Evolutionary conservation across 1,284 basidiomycete species (phyloP).

Genomic region (Pyrrhoderma lamaoense): DNA sequence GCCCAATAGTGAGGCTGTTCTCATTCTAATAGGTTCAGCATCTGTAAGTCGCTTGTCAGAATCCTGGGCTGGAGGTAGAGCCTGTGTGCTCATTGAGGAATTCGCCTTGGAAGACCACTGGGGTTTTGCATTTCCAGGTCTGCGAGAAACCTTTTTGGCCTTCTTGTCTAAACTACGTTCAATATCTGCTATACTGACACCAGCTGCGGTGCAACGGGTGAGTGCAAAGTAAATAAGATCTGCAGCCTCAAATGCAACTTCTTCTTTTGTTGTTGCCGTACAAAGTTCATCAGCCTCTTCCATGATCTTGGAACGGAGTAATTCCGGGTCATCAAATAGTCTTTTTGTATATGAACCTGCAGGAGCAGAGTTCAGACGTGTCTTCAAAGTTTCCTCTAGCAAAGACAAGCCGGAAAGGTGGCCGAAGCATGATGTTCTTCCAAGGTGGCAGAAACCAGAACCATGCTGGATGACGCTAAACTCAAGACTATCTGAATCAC

Average conservation of each 20-base stretch:
- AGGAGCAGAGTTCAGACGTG: conserved; percentile 71
- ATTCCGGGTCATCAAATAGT: conserved; percentile 76
- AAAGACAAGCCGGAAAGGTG: conserved; percentile 69
- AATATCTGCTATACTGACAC: conserved; percentile 81
- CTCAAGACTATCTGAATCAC: conserved; percentile 89
- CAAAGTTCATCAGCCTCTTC: conserved; percentile 98
- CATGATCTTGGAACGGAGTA: conserved; percentile 91
- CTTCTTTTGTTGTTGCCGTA: conserved; percentile 71
- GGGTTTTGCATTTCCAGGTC: conserved; percentile 91
- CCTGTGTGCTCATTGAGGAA: conserved; percentile 27
- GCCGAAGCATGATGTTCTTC: conserved; percentile 84
- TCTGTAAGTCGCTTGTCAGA: conserved; percentile 17
- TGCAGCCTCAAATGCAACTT: conserved; percentile 94
- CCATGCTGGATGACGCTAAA: conserved; percentile 91
- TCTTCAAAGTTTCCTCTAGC: conserved; percentile 75
- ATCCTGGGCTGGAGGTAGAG: conserved; percentile 21
- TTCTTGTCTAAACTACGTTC: conserved; percentile 83
- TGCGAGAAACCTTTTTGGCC: conserved; percentile 80
- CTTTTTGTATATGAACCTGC: conserved; percentile 90
- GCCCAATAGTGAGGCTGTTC: conserved; percentile 55
- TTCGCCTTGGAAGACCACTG: conserved; percentile 52
- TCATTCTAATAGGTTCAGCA: conserved; percentile 64
- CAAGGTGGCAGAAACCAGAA: conserved; percentile 90
- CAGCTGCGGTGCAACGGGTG: conserved; percentile 79
- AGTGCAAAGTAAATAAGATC: conserved; percentile 95